Conservation (phyloP, 2,329 filamentous ascomycete genomes). For the Colletotrichum tropicicola region DNA sequence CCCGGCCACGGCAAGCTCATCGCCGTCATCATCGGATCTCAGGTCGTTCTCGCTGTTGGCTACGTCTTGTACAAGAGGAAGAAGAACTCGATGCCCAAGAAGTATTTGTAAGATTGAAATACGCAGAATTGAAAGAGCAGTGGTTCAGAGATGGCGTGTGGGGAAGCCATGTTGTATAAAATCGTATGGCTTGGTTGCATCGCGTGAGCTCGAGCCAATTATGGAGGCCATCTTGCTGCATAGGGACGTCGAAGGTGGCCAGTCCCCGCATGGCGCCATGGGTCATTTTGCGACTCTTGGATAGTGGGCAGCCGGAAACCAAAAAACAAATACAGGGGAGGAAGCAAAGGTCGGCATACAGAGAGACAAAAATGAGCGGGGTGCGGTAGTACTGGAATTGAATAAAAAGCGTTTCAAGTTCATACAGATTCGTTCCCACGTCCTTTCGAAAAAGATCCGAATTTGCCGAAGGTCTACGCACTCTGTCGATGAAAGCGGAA, state of each 20-base stretch:
- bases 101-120: slow-evolving; percentile 73
- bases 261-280: background rate
- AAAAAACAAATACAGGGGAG: no score
- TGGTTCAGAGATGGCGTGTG: background rate
- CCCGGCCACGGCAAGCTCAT: slow-evolving; percentile 66
- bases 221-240: background rate
- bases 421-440: no score
- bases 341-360: no score
- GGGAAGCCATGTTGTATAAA: background rate
- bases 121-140: background rate
- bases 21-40: slow-evolving; percentile 77
- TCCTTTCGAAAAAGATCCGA: no score
- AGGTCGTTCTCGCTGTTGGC: slow-evolving; percentile 72
- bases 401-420: no score
- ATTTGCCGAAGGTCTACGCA: no score
- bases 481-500: no score
- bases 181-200: background rate
- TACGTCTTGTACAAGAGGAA: slow-evolving; percentile 86
- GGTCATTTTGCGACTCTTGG: background rate
- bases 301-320: no score
- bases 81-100: slow-evolving; percentile 82
- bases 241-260: background rate
- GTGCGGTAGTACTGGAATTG: no score
- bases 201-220: background rate
- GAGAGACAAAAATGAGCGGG: no score